Evolutionary conservation across 2,329 filamentous ascomycete species (phyloP).

Genomic region (Dactylonectria estremocensis): DNA sequence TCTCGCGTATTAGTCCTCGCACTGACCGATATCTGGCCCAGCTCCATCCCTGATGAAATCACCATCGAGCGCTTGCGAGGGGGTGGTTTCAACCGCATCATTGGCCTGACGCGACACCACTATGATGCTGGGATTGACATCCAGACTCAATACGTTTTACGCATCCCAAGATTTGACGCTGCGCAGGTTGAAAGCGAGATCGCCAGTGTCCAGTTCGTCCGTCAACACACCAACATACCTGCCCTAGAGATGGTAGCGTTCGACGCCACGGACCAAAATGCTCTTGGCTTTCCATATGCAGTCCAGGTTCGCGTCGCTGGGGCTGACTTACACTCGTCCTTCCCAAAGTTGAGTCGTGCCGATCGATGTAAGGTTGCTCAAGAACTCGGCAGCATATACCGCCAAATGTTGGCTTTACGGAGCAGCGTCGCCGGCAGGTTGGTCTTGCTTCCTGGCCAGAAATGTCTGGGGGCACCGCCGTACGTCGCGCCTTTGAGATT

Average conservation of each 20-base stretch:
- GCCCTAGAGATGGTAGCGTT: neutral
- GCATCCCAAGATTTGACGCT: slow-evolving; percentile 2
- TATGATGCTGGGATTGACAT: neutral
- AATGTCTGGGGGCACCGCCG: neutral
- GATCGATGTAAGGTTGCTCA: neutral
- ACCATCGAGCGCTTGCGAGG: slow-evolving; percentile 5
- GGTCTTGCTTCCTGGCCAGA: neutral
- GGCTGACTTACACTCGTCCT: neutral
- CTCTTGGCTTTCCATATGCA: neutral
- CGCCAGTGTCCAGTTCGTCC: neutral
- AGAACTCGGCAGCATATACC: neutral
- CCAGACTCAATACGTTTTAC: slow-evolving; percentile 7
- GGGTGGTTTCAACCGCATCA: slow-evolving; percentile 9
- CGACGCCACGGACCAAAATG: slow-evolving; percentile 5
- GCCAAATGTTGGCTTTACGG: slow-evolving; percentile 4
- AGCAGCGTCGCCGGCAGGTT: neutral
- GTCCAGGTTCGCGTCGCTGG: neutral
- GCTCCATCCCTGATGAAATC: neutral
- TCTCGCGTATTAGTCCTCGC: neutral
- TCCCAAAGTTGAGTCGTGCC: neutral
- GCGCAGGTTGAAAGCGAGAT: neutral
- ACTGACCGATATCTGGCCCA: neutral
- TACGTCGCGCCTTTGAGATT: neutral
- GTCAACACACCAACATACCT: neutral
- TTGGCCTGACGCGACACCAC: neutral